Evolutionary conservation across 2,329 filamentous ascomycete genomes (phyloP).

Genomic region (Aspergillus sp.): DNA sequence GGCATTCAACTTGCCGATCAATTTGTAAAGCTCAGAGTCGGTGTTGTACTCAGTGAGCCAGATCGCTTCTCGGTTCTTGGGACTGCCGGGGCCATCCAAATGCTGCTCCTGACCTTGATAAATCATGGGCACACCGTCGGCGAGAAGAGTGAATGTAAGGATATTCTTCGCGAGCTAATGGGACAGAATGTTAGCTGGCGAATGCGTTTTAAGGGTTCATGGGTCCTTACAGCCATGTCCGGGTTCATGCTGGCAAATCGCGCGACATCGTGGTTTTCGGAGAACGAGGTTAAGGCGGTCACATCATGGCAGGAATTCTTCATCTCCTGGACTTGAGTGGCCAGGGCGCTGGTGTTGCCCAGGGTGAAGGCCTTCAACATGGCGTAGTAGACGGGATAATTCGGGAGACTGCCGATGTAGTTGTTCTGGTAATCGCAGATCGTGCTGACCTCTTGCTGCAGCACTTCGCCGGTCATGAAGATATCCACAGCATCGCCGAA

Average conservation of each 20-base stretch:
- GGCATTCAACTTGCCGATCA: conserved; percentile 42
- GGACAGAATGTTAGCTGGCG: neutral
- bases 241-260: conserved; percentile 56
- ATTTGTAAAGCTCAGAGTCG: conserved; percentile 40
- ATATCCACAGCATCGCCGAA: conserved; percentile 41
- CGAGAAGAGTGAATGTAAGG: conserved; percentile 62
- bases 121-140: conserved; percentile 63
- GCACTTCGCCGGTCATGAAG: conserved; percentile 52
- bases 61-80: conserved; percentile 56
- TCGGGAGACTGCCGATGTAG: conserved; percentile 47
- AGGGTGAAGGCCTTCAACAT: conserved; percentile 37
- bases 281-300: conserved; percentile 53
- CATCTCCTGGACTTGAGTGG: conserved; percentile 27
- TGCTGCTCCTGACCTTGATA: conserved; percentile 69
- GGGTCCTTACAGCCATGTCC: conserved; percentile 42
- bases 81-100: conserved; percentile 51
- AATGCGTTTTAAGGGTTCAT: neutral
- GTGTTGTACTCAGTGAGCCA: conserved; percentile 56
- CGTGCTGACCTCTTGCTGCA: conserved; percentile 38
- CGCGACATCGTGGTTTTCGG: conserved; percentile 62
- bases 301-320: conserved; percentile 41
- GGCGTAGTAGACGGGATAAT: conserved; percentile 48
- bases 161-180: conserved; percentile 58
- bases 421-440: conserved; percentile 45
- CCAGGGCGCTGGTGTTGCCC: conserved; percentile 33